A percentile compares a stretch with the other conserved stretches of the same genome.
These are phyloP conservation scores for Chlorophyllum brunneum DNA, from an alignment of 768 basidiomycete species.

Conservation along the genomic window DNA sequence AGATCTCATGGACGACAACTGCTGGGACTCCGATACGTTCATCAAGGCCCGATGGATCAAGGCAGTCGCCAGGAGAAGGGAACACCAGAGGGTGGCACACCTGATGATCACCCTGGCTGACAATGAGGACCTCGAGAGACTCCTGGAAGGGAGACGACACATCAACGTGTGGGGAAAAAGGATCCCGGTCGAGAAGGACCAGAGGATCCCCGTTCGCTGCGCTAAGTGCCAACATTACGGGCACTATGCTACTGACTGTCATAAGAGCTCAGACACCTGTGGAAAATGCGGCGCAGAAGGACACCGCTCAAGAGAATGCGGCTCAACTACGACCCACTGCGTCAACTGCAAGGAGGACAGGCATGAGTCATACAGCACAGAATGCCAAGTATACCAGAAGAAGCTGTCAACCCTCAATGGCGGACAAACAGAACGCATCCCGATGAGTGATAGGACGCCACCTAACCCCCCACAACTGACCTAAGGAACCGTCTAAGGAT, in stretches of 20 bases:
- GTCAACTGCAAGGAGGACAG: constrained; percentile 1
- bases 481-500: constrained; percentile 11
- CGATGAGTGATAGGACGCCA: neutral
- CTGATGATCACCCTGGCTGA: neutral
- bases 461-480: too few relatives aligned
- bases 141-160: neutral
- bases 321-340: neutral
- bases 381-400: neutral
- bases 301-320: neutral
- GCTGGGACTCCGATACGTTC: neutral
- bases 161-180: neutral
- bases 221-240: neutral
- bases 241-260: neutral
- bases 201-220: neutral
- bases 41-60: neutral
- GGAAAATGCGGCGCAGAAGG: neutral
- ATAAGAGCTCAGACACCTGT: neutral
- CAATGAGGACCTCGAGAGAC: neutral
- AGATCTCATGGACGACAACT: neutral
- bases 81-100: neutral
- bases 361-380: neutral
- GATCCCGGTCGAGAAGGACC: neutral
- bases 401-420: neutral
- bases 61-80: neutral
- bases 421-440: neutral